A percentile compares a stretch with the other conserved stretches of the same genome.
These are phyloP conservation scores for Xylaria sp. DNA, from an alignment of 2,329 filamentous ascomycete genomes.

Conservation along the genomic window DNA sequence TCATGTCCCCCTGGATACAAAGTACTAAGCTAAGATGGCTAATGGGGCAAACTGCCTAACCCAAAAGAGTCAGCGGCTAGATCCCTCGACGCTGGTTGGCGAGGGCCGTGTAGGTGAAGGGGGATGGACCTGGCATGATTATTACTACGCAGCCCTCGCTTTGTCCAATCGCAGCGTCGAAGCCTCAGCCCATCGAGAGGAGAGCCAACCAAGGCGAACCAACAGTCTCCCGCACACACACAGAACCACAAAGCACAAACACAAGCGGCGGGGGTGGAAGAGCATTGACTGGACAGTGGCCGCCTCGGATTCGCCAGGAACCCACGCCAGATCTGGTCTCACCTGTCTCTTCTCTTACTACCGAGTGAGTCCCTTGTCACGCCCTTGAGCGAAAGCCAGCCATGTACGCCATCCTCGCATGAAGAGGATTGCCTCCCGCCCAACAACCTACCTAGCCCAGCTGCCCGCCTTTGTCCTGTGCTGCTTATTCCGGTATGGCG, in stretches of 20 bases:
- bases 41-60: conserved; percentile 20
- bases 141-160: conserved; percentile 38
- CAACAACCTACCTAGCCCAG: background rate
- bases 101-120: conserved; percentile 16
- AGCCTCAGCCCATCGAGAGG: conserved; percentile 27
- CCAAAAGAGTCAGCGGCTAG: conserved; percentile 38
- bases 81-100: conserved; percentile 29
- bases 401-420: conserved; percentile 36
- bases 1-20: conserved; percentile 24
- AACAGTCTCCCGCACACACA: conserved; percentile 12
- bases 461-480: conserved; percentile 23
- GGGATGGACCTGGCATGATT: conserved; percentile 27
- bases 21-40: conserved; percentile 25
- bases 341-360: conserved; percentile 23
- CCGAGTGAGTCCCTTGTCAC: conserved; percentile 2
- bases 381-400: conserved; percentile 12
- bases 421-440: conserved; percentile 30
- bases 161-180: conserved; percentile 30
- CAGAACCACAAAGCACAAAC: conserved; percentile 23
- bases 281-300: background rate
- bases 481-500: conserved; percentile 35
- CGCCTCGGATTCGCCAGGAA: conserved; percentile 26
- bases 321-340: conserved; percentile 25
- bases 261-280: background rate
- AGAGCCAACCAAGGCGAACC: conserved; percentile 16